Evolutionary conservation across 768 basidiomycete genomes (phyloP).

Genomic region (Suillus plorans): DNA sequence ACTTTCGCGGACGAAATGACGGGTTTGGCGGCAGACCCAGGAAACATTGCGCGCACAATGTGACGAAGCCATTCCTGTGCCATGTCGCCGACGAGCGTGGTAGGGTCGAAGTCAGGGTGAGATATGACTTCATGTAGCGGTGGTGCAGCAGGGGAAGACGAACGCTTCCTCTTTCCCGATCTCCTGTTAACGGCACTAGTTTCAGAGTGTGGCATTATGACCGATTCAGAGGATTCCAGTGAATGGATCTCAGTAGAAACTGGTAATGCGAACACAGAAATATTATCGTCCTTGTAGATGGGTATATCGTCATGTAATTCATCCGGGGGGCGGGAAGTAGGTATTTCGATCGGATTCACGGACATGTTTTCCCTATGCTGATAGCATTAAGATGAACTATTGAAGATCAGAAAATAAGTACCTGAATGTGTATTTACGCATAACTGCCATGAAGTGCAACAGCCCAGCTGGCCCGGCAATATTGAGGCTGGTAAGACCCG

Average conservation of each 20-base stretch:
- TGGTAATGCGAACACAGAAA: constrained; percentile 64
- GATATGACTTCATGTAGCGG: constrained; percentile 23
- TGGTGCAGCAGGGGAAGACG: constrained; percentile 29
- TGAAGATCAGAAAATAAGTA: constrained; percentile 28
- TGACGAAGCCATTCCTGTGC: not conserved
- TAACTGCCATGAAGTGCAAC: constrained; percentile 67
- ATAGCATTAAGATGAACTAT: not conserved
- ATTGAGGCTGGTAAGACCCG: constrained; percentile 52
- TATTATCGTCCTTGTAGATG: constrained; percentile 59
- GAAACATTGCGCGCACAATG: not conserved
- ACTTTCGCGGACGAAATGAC: not conserved
- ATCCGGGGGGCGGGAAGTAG: constrained; percentile 22
- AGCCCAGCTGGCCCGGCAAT: constrained; percentile 75
- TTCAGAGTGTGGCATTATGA: not conserved
- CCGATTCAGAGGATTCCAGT: not conserved
- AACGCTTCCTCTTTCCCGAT: constrained; percentile 44
- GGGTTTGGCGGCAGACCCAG: not conserved
- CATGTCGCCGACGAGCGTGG: not conserved
- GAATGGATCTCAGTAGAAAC: constrained; percentile 22
- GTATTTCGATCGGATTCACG: constrained; percentile 46
- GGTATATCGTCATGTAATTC: constrained; percentile 35
- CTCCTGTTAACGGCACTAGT: constrained; percentile 5
- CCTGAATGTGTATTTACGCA: constrained; percentile 70
- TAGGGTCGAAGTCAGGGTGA: not conserved
- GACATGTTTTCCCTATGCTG: constrained; percentile 48